Evolutionary conservation across 75 land plant genomes (phyloP), one percentile per base, ranked within the genome.

Genomic region (Cupressus sempervirens): DNA sequence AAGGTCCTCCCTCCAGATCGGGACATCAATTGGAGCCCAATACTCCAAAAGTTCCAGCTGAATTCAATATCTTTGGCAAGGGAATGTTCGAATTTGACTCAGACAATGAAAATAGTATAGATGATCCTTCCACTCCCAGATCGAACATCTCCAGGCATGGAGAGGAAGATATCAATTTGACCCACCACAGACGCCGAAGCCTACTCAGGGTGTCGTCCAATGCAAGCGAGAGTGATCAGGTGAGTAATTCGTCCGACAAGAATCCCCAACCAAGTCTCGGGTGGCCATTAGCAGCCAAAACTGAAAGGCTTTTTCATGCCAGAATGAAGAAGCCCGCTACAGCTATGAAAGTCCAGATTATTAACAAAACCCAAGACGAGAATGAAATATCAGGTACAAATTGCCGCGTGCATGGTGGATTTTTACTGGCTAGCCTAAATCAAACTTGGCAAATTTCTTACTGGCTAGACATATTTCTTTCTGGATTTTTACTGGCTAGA

Each of bases 241-340:
- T 30, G 56, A 48, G 48, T 30, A 5, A 45, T n/a, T 45, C 13
- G 15, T 41, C 35, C 29, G 32, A 43, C 54, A 48, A 48, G 10
- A 48, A 34, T 53, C 65, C 40, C 1, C 40, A 32, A 18, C 83
- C 65, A 52, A 16, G 52, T 50, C 40, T 82, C 40, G 83, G 65
- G 23, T 82, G 83, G 83, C 83, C 83, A 10, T 82, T 54, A 35
- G 65, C 83, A 32, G 41, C 52, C 30, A 54, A 15, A 79, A 45
- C 30, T 3, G 30, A 79, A 45, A 79, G 48, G 52, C 30, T 12
- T 23, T 38, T 23, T 34, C 36, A 14, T 32, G 32, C 34, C 38
- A 82, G 48, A 53, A 14, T 52, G 34, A 34, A 34, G 4, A 34
- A 32, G 56, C 41, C 41, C 1, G 3, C 13, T 53, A 52, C 50